Base-by-base conservation (phyloP, 306 rosid species). In the Gleditsia sinensis region DNA sequence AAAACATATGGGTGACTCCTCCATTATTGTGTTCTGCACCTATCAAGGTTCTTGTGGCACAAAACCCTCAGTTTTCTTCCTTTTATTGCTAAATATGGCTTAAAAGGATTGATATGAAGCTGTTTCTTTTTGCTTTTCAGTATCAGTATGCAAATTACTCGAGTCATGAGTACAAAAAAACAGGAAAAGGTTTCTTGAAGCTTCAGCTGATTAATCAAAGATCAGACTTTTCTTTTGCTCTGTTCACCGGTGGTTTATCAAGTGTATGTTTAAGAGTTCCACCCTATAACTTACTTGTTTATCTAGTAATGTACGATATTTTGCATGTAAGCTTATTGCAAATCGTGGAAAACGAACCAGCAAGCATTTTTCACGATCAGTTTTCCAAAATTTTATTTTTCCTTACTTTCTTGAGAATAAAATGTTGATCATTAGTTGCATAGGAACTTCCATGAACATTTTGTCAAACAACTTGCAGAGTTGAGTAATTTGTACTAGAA, bases 161-260 rank as follows among this genome's bases (percentile, higher is more conserved):
- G 12, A 89, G 78, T 75, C 60, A 59, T 9, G 51, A 30, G 39
- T 94, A 91, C 88, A 83, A 58, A 75, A 68, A 74, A 36, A 76
- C 91, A 4, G 98, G 96, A 48, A 88, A 74, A 80, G 97, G 97
- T 53, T 57, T 71, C 43, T 75, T 94, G 87, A 88, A 84, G 78
- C 91, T 91, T 62, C 90, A 83, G 89, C 75, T 94, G 90, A 94
- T 91, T 80, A 94, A 94, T 77, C 98, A 91, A 85, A 88, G 97
- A 94, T 85, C 87, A 13, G 93, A 94, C 69, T 91, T 94, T 80
- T 80, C 98, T 27, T 89, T 94, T 39, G 96, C 82, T 17, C 84
- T 94, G 36, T 94, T 94, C 86, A 86, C 93, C 0, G 96, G 97
- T 33, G 98, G 96, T 61, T 79, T 94, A 57, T 65, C 87, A 34